These are phyloP conservation scores for Brassica hybrid DNA, from an alignment of 441 rosid species.

Conservation along the genomic window DNA sequence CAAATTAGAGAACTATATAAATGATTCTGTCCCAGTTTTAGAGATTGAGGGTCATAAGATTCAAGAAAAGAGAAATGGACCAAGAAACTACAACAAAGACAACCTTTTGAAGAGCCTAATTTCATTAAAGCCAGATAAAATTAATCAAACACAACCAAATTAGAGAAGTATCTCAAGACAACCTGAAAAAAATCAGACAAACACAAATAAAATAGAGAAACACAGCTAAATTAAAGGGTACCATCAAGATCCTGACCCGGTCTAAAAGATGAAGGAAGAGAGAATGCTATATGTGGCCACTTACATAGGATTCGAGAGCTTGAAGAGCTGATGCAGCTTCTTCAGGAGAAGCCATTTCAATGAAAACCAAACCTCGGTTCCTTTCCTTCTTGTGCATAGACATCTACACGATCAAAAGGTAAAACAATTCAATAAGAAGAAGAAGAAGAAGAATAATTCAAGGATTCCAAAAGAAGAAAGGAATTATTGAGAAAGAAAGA, in stretches of 20 bases:
- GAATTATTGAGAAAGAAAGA: constrained; percentile 27
- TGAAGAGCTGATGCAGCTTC: constrained; percentile 67
- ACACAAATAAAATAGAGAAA: neutral
- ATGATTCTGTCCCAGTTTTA: neutral
- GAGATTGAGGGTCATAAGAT: constrained; percentile 16
- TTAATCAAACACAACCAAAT: neutral
- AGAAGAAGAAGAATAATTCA: neutral
- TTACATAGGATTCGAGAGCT: constrained; percentile 67
- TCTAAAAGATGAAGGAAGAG: neutral
- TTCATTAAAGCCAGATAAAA: neutral
- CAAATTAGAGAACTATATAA: neutral
- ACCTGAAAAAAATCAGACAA: neutral
- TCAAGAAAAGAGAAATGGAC: constrained; percentile 34
- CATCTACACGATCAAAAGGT: constrained; percentile 52
- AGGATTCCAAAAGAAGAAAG: neutral
- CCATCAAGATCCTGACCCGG: neutral
- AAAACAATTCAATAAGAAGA: constrained; percentile 5
- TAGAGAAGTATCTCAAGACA: neutral
- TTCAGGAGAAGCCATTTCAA: constrained; percentile 78
- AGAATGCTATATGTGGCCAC: constrained; percentile 29
- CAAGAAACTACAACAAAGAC: constrained; percentile 2
- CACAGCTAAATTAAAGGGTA: neutral
- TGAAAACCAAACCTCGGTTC: constrained; percentile 82
- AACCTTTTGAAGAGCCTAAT: neutral
- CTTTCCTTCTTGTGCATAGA: constrained; percentile 72